A percentile compares a stretch with the other conserved stretches of the same genome.
Evolutionary conservation across 495 filamentous ascomycete species (phyloP).

Genomic region (Penicillium herquei): DNA sequence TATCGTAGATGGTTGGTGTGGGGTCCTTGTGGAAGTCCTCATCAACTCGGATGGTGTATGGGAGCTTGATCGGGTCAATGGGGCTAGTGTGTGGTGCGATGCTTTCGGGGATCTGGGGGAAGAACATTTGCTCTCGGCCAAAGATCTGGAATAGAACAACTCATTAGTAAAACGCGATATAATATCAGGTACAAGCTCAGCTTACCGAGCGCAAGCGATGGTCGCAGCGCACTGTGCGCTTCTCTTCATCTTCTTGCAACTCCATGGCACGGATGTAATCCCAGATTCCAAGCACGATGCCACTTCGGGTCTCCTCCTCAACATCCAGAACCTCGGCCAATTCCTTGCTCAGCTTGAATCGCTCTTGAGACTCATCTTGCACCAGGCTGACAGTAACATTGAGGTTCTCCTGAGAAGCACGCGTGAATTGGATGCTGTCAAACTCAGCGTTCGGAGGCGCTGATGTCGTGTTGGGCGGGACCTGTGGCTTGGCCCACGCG

Average conservation of each 20-base stretch:
- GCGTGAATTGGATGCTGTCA: conserved; percentile 87
- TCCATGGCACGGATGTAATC: conserved; percentile 88
- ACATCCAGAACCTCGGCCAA: conserved; percentile 86
- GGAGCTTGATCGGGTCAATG: conserved; percentile 78
- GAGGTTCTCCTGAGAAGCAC: conserved; percentile 85
- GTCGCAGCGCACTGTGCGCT: conserved; percentile 87
- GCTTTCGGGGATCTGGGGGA: conserved; percentile 79
- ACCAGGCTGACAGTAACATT: conserved; percentile 88
- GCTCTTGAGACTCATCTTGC: conserved; percentile 81
- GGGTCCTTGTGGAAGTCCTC: conserved; percentile 67
- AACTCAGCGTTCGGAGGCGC: conserved; percentile 65
- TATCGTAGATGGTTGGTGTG: conserved; percentile 79
- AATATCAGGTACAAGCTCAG: background rate
- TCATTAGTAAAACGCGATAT: background rate
- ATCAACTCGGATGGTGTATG: conserved; percentile 94
- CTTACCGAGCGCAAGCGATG: conserved; percentile 71
- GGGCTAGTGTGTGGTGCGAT: conserved; percentile 72
- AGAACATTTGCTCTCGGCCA: conserved; percentile 72
- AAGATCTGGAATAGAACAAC: conserved; percentile 60
- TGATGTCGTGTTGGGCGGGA: conserved; percentile 49
- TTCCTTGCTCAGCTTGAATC: conserved; percentile 71
- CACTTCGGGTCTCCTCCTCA: conserved; percentile 79
- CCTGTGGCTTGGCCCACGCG: conserved; percentile 71
- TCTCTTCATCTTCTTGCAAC: conserved; percentile 90
- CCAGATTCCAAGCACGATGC: conserved; percentile 87